Base-by-base conservation (phyloP, 2,329 filamentous ascomycete genomes). In the Camptophora hylomeconis region DNA sequence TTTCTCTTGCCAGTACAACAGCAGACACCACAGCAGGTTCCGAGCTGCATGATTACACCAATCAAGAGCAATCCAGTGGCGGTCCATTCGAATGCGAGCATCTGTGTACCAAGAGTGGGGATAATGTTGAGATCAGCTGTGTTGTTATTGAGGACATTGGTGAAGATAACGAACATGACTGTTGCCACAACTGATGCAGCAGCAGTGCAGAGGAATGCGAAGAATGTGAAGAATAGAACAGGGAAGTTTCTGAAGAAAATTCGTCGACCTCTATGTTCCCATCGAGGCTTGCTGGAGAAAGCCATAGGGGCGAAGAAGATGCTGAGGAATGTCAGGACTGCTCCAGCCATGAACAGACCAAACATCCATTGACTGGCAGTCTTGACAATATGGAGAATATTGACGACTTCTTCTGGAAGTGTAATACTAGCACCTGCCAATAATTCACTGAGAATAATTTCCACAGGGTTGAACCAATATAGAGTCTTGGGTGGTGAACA, bases 1-100 rank as follows among this genome's bases (percentile, higher is more conserved):
- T 32, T 41, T 20, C 24, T 36, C 36, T 51, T 54, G 4, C 49
- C 49, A 5, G 53, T 54, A 15, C 56, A 53, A 28, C 56, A 58
- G 33, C 57, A 60, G 13, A 56, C 49, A 9, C 80, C 92, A 53
- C 83, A 93, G 44, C 76, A 80, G 52, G 87, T 66, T 17, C 75
- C 72, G 16, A 78, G 59, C 51, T 92, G 81, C 12, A 92, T 60
- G 17, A 79, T 50, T 45, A 80, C 86, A 0, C 77, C 76, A 12
- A 86, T 46, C 4, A 82, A 56, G 2, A 71, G 69, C 36, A 76
- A 70, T 0, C 63, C 70, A 0, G 74, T 67, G 0, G 77, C 80
- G 16, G 83, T 68, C 86, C 87, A 95, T 77, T 92, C 87, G 48
- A 92, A 92, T 0, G 60, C 78, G 45, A 92, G 70, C 79, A 92